phyloP scores from a whole-genome alignment of 108 stramenopile genomes.

The Conticribra guillardii region DNA sequence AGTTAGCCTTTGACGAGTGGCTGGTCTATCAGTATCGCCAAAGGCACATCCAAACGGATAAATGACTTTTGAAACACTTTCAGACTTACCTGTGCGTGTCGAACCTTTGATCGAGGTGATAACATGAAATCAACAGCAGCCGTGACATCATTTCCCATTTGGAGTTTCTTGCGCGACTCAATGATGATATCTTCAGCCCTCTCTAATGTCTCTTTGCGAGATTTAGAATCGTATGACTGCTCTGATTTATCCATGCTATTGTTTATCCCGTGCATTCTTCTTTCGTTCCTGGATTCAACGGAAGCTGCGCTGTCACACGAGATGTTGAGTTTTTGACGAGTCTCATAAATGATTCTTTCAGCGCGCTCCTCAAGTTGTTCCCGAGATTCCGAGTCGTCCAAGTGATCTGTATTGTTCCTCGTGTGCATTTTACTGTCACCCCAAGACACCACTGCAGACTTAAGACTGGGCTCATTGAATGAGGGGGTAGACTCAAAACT shows the following conservation, averaged over 20 bases:
- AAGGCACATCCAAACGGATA: too few relatives aligned
- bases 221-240: not conserved
- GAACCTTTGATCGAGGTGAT: not conserved
- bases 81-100: not conserved
- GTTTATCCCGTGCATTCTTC: not conserved
- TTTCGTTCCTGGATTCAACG: not conserved
- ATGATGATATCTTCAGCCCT: constrained; percentile 11
- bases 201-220: not conserved
- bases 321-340: not conserved
- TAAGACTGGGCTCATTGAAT: too few relatives aligned
- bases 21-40: too few relatives aligned
- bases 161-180: constrained; percentile 5
- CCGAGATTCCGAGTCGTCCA: not conserved
- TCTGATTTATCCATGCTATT: not conserved
- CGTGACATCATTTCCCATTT: not conserved
- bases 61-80: not conserved
- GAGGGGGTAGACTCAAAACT: not conserved
- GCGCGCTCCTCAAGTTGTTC: not conserved
- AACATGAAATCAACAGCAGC: not conserved
- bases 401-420: not conserved
- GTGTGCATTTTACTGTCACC: not conserved
- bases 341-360: not conserved
- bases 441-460: not conserved
- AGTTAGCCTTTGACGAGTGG: too few relatives aligned
- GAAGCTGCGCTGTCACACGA: too few relatives aligned